phyloP scores from a whole-genome alignment of 257 asterid species.

The Scutellaria galericulata region DNA sequence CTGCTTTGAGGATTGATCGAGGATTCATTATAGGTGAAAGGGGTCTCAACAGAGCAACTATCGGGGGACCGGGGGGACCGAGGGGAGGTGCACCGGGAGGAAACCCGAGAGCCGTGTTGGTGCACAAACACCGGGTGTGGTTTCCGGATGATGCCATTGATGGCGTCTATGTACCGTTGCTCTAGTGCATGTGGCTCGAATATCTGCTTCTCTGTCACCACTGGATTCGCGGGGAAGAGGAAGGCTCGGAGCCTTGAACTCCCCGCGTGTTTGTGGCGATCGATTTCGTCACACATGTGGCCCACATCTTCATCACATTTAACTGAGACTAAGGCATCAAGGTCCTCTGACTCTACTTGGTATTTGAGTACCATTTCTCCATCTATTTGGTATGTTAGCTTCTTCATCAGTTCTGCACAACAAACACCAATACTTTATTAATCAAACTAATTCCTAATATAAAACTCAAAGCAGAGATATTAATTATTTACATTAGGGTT shows the following conservation, averaged over 20 bases:
- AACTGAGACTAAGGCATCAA: slow-evolving; percentile 77
- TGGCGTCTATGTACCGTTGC: slow-evolving; percentile 76
- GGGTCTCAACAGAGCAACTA: slow-evolving; percentile 51
- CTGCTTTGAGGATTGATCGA: slow-evolving; percentile 9
- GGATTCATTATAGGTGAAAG: slow-evolving; percentile 29
- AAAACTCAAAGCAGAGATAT: no score
- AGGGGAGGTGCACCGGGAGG: slow-evolving; percentile 50
- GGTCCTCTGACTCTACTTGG: slow-evolving; percentile 77
- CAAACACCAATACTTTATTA: background rate
- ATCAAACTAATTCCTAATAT: no score
- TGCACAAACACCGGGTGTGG: slow-evolving; percentile 21
- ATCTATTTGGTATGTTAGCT: slow-evolving; percentile 59
- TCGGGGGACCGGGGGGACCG: slow-evolving; percentile 66
- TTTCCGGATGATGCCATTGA: slow-evolving; percentile 60
- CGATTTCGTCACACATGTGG: slow-evolving; percentile 77
- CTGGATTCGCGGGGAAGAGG: slow-evolving; percentile 63
- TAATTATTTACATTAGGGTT: no score
- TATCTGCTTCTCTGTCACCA: slow-evolving; percentile 43
- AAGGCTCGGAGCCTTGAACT: slow-evolving; percentile 66
- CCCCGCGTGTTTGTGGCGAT: slow-evolving; percentile 49
- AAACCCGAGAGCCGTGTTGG: slow-evolving; percentile 41
- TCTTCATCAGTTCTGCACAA: slow-evolving; percentile 76
- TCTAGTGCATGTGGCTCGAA: slow-evolving; percentile 45
- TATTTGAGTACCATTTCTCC: slow-evolving; percentile 81
- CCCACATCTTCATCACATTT: slow-evolving; percentile 77